Evolutionary conservation across 2,329 filamentous ascomycete species (phyloP).

Genomic region (Claviceps digitariae): DNA sequence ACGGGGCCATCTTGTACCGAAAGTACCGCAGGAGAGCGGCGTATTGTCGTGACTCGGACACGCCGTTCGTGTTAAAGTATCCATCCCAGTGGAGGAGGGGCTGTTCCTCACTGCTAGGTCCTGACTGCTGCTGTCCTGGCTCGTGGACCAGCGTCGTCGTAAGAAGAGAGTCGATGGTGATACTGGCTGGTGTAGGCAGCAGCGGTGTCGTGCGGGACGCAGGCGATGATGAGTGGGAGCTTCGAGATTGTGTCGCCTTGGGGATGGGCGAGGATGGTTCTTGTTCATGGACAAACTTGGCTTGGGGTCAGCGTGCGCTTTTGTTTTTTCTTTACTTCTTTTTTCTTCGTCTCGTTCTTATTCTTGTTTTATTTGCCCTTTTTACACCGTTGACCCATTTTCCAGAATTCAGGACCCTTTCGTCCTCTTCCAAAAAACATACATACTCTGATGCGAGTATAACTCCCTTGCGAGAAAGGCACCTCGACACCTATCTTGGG

Average conservation of each 20-base stretch:
- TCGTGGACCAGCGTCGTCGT: neutral
- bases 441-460: constrained; percentile 7
- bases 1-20: constrained; percentile 11
- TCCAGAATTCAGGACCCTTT: too few species aligned
- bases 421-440: neutral
- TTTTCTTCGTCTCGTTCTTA: too few species aligned
- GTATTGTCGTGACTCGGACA: constrained; percentile 3
- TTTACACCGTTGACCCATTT: too few species aligned
- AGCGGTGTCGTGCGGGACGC: neutral
- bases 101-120: neutral
- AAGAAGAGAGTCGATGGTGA: neutral
- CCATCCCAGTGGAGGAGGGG: constrained; percentile 8
- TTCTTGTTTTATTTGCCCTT: too few species aligned
- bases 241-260: neutral
- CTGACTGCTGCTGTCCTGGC: neutral
- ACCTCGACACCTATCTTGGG: neutral
- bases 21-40: constrained; percentile 10
- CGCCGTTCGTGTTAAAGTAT: constrained; percentile 7
- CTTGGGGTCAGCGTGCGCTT: neutral
- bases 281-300: constrained; percentile 2
- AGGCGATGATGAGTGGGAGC: neutral
- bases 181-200: neutral
- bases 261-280: neutral
- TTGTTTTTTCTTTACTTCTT: too few species aligned
- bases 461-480: neutral